Base-by-base conservation (phyloP, 805 yeast genomes). In the Suhomyces sp. region DNA sequence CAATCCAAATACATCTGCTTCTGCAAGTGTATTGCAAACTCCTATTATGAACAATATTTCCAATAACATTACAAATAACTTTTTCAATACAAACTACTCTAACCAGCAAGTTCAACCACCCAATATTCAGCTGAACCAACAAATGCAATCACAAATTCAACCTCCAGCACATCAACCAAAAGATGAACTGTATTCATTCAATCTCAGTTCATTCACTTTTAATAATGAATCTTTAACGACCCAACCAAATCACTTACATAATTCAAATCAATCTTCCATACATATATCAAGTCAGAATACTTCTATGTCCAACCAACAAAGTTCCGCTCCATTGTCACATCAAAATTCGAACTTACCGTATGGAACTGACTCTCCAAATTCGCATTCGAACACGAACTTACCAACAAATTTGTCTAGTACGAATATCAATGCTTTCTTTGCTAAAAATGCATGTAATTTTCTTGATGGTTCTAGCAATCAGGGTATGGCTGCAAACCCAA, bases 61-160 rank as follows among this genome's bases (percentile, higher is more conserved):
- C 41, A 62, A 62, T 39, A 62, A 61, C 40, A 63, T 63, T 28
- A 62, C 70, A 28, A 63, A 58, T 40, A 55, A 52, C 35, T 63
- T 47, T 40, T 63, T 63, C 51, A 56, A 56, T 39, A 50, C 59
- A 3, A 55, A 53, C 40, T 56, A 53, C 40, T 40, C 51, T 11
- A 43, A 38, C 35, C 42, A 34, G 36, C 7, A 7, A 8, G 11
- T n/a, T 11, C 28, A 25, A 13, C 7, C 15, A 5, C 6, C 25
- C 6, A 6, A 23, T 7, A 7, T 11, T 8, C 25, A n/a, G 6
- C 25, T 11, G 12, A 23, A 23, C n/a, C 25, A 6, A 6, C 12
- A 7, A 23, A 8, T 5, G 6, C 8, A n/a, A n/a, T n/a, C n/a
- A n/a, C n/a, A n/a, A n/a, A n/a, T n/a, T n/a, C n/a, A 25, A 25